Evolutionary conservation across 2,329 filamentous ascomycete species (phyloP).

Genomic region (Fusarium ramigenum): DNA sequence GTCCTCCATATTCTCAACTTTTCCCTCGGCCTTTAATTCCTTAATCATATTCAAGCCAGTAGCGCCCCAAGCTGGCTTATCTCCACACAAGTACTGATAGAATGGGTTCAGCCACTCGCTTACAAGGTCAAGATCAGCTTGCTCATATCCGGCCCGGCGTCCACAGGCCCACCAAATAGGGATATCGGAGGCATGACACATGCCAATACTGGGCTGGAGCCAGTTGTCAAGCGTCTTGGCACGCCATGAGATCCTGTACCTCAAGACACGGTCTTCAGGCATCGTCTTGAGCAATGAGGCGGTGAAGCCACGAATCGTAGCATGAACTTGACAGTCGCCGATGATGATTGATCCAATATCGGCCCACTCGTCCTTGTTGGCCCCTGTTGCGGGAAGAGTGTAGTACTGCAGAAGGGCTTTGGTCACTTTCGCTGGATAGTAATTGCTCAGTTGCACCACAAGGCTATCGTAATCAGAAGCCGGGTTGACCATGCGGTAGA

Average conservation of each 20-base stretch:
- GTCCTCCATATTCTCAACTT: not conserved
- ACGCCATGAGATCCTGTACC: not conserved
- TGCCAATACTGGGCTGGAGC: not conserved
- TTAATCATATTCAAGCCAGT: rapidly evolving
- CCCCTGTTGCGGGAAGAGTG: not conserved
- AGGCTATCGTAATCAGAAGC: not conserved
- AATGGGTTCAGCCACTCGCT: not conserved
- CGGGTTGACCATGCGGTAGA: not conserved
- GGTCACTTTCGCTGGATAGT: not conserved
- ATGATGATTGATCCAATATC: not conserved
- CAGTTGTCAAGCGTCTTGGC: not conserved
- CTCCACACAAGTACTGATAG: not conserved
- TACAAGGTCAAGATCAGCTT: not conserved
- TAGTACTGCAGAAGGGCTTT: not conserved
- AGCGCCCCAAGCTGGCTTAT: not conserved
- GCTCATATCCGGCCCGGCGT: not conserved
- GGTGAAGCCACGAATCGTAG: not conserved
- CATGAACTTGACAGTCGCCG: not conserved
- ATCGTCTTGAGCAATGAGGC: not conserved
- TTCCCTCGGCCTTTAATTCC: not conserved
- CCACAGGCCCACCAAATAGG: not conserved
- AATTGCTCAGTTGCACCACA: not conserved
- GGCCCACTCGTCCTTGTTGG: not conserved
- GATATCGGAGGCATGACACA: not conserved
- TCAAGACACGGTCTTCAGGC: not conserved